These are phyloP conservation scores for Lumnitzera littorea DNA, from an alignment of 345 rosid genomes.

Conservation along the genomic window DNA sequence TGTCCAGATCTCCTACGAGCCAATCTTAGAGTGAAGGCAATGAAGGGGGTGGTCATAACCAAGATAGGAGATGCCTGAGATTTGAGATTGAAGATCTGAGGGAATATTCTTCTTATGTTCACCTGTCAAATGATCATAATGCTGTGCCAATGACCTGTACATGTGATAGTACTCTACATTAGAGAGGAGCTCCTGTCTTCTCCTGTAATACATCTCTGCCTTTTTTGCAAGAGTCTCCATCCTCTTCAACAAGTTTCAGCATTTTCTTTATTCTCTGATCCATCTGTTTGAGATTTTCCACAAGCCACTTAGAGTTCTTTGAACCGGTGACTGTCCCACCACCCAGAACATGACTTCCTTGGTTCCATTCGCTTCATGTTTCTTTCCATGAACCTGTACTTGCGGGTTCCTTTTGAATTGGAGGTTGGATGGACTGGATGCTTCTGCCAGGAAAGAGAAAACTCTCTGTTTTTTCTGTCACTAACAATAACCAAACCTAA, in stretches of 20 bases:
- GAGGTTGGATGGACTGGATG: too few relatives aligned
- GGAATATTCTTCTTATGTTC: slow-evolving; percentile 51
- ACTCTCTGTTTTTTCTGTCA: too few relatives aligned
- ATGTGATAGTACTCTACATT: slow-evolving; percentile 71
- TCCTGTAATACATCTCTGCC: slow-evolving; percentile 82
- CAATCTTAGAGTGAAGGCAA: slow-evolving; percentile 36
- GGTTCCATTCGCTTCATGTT: slow-evolving; percentile 39
- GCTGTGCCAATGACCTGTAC: slow-evolving; percentile 81
- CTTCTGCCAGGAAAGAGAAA: too few relatives aligned
- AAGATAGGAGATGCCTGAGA: slow-evolving; percentile 40
- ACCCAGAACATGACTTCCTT: slow-evolving; percentile 66
- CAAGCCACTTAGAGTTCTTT: slow-evolving; percentile 79
- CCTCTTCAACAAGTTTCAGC: slow-evolving; percentile 79
- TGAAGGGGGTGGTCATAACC: slow-evolving; percentile 25
- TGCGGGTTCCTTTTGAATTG: too few relatives aligned
- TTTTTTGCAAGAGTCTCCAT: slow-evolving; percentile 86
- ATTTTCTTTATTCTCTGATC: slow-evolving; percentile 69
- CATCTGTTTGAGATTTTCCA: slow-evolving; percentile 85
- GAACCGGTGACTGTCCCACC: slow-evolving; percentile 88
- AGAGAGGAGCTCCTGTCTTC: slow-evolving; percentile 65
- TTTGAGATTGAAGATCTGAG: slow-evolving; percentile 48
- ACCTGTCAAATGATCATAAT: slow-evolving; percentile 73
- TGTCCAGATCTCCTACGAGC: slow-evolving; percentile 33
- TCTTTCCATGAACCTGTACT: slow-evolving; percentile 18
- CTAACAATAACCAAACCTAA: too few relatives aligned